Percentiles rank a stretch among this genome's conserved stretches.
Conservation (phyloP, 192 early-diverging fungal genomes). For the Coemansia reversa region DNA sequence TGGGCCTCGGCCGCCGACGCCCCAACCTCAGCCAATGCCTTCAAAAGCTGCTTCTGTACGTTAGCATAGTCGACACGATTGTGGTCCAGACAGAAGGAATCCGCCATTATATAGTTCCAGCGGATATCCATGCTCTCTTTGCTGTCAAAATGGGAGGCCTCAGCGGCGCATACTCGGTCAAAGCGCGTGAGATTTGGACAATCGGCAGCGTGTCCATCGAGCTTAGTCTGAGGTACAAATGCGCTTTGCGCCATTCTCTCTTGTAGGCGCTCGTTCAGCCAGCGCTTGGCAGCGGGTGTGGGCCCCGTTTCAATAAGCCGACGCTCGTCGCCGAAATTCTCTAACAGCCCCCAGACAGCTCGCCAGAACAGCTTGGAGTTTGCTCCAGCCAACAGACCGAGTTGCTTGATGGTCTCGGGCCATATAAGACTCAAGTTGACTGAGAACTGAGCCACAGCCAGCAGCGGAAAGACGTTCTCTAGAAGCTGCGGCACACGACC, state of each 20-base stretch:
- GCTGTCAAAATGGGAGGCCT: constrained; percentile 4
- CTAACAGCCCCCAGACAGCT: constrained; percentile 57
- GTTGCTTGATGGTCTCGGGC: constrained; percentile 67
- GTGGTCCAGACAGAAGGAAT: constrained; percentile 20
- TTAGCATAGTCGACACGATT: constrained; percentile 72
- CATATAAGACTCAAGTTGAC: constrained; percentile 84
- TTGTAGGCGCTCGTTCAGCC: constrained; percentile 16
- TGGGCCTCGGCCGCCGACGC: constrained; percentile 65
- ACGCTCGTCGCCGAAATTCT: constrained; percentile 60
- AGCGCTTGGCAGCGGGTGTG: constrained; percentile 36
- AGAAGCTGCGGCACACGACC: constrained; percentile 71
- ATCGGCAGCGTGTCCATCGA: constrained; percentile 41
- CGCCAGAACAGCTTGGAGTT: constrained; percentile 64
- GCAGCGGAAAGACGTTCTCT: constrained; percentile 63
- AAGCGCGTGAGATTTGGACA: constrained; percentile 39
- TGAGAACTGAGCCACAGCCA: constrained; percentile 67
- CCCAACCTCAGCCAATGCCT: constrained; percentile 58
- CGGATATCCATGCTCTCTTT: neutral
- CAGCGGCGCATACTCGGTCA: constrained; percentile 19
- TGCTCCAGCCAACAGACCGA: constrained; percentile 57
- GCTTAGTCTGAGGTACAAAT: constrained; percentile 16
- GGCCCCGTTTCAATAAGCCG: constrained; percentile 55
- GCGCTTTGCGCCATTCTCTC: constrained; percentile 14
- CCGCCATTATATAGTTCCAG: constrained; percentile 12
- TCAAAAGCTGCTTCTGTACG: constrained; percentile 62